Percentiles rank a stretch among this genome's conserved stretches.
Evolutionary conservation across 495 filamentous ascomycete species (phyloP).

Genomic region (Neurospora hispaniola): DNA sequence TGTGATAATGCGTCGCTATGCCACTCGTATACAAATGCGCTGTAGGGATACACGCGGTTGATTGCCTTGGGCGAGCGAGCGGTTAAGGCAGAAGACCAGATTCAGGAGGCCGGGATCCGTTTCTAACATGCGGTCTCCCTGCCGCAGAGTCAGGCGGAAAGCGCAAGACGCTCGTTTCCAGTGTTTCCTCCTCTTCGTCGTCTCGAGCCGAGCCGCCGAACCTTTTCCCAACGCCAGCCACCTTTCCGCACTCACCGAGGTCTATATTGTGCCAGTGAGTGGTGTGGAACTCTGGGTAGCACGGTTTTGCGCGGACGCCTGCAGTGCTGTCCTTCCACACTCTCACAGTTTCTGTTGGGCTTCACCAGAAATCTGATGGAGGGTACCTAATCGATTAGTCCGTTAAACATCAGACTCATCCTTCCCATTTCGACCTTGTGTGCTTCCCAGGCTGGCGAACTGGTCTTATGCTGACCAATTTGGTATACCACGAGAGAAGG

Average conservation of each 20-base stretch:
- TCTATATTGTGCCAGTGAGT: background rate
- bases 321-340: background rate
- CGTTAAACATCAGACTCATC: background rate
- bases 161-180: background rate
- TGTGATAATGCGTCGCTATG: background rate
- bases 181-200: background rate
- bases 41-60: background rate
- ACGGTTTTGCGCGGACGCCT: background rate
- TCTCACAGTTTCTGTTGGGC: background rate
- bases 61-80: background rate
- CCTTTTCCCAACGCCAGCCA: background rate
- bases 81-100: background rate
- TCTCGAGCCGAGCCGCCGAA: background rate
- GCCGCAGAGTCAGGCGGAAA: background rate
- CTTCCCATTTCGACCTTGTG: background rate
- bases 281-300: background rate
- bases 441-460: background rate
- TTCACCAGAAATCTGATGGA: background rate
- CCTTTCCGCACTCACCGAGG: background rate
- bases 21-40: background rate
- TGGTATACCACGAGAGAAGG: conserved; percentile 9
- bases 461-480: background rate
- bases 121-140: background rate
- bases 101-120: background rate
- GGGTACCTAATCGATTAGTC: background rate